Evolutionary conservation across 257 asterid genomes (phyloP).

Genomic region (Paulownia fortunei): DNA sequence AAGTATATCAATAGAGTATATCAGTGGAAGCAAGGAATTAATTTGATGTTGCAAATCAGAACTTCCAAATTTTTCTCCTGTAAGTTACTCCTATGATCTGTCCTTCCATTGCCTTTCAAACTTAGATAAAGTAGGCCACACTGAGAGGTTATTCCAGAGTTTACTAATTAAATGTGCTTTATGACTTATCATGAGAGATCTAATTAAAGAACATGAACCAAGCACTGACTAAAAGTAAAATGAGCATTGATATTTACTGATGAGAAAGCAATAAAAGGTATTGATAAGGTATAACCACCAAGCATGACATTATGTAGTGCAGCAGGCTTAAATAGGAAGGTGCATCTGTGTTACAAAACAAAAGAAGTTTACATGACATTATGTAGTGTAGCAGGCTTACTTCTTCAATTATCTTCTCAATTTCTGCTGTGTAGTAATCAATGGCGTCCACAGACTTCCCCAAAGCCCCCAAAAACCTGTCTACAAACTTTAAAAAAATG

Average conservation of each 20-base stretch:
- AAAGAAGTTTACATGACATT: background rate
- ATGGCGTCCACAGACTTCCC: conserved; percentile 88
- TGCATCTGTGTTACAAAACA: background rate
- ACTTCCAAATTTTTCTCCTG: no score
- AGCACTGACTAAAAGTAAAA: background rate
- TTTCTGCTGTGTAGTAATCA: conserved; percentile 71
- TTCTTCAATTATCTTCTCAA: conserved; percentile 63
- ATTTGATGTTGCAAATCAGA: no score
- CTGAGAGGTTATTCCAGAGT: no score
- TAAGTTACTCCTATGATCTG: no score
- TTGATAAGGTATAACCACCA: background rate
- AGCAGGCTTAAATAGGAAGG: conserved; percentile 40
- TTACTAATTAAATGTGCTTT: no score
- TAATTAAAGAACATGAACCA: background rate
- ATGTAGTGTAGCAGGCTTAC: conserved; percentile 53
- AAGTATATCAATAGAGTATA: no score
- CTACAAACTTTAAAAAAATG: conserved; percentile 51
- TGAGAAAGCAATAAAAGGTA: background rate
- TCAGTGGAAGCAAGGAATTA: no score
- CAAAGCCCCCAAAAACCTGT: conserved; percentile 96
- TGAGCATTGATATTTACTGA: background rate
- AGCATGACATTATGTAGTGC: conserved; percentile 26
- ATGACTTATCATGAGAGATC: no score
- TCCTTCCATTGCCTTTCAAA: no score
- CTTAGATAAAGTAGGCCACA: no score